Evolutionary conservation across 768 basidiomycete genomes (phyloP).

Genomic region (Pholiota microspora): DNA sequence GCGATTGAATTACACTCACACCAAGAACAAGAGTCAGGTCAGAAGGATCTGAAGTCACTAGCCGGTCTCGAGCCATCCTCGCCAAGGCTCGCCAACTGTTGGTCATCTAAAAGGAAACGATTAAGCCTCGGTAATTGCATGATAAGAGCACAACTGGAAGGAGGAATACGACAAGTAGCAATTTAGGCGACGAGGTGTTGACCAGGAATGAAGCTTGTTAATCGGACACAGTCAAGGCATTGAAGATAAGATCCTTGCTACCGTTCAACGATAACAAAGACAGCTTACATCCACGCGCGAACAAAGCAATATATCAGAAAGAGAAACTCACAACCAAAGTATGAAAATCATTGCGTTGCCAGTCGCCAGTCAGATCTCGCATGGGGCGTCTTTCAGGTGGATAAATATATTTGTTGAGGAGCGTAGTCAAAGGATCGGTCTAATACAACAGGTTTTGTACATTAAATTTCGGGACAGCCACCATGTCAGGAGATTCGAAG

Average conservation of each 20-base stretch:
- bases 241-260: no score
- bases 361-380: constrained; percentile 75
- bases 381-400: constrained; percentile 71
- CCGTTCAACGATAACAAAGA: no score
- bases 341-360: constrained; percentile 70
- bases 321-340: constrained; percentile 73
- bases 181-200: no score
- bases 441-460: constrained; percentile 50
- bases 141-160: neutral
- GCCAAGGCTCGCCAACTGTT: constrained; percentile 87
- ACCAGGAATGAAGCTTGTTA: no score
- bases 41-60: constrained; percentile 68
- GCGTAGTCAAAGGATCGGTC: constrained; percentile 82
- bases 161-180: constrained; percentile 5
- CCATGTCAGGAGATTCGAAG: constrained; percentile 52
- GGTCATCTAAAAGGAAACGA: constrained; percentile 61
- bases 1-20: constrained; percentile 39
- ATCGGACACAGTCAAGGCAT: no score
- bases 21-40: constrained; percentile 63
- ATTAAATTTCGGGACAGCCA: constrained; percentile 54
- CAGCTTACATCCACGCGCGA: no score
- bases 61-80: constrained; percentile 78
- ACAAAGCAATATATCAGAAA: constrained; percentile 12
- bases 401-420: constrained; percentile 81
- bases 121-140: neutral